phyloP scores from a whole-genome alignment of 805 yeast species.

The Saturnispora kantuleensis region DNA sequence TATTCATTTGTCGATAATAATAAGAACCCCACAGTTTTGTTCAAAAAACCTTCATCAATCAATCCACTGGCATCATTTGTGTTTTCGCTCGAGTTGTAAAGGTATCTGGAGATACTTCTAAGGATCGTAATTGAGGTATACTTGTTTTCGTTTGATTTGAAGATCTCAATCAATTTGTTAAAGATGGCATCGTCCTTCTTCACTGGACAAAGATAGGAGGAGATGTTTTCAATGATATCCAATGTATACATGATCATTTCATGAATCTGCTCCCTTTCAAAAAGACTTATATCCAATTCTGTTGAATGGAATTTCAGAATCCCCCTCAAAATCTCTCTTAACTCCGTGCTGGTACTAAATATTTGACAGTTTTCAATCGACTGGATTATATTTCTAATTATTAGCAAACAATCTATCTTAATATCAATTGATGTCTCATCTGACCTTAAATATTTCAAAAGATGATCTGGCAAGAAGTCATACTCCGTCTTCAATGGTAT shows the following conservation, averaged over 20 bases:
- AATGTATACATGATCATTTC: conserved; percentile 60
- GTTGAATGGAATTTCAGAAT: conserved; percentile 30
- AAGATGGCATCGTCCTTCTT: conserved; percentile 62
- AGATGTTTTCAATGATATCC: conserved; percentile 76
- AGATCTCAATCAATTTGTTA: conserved; percentile 40
- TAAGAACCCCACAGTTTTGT: conserved; percentile 46
- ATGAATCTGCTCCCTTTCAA: conserved; percentile 27
- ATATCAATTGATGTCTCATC: conserved; percentile 20
- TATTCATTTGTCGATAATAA: conserved; percentile 31
- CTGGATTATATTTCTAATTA: conserved; percentile 73
- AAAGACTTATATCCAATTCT: conserved; percentile 9
- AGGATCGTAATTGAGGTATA: conserved; percentile 57
- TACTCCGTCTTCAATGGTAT: conserved; percentile 32
- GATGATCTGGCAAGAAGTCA: conserved; percentile 31
- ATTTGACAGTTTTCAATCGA: conserved; percentile 76
- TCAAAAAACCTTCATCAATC: conserved; percentile 37
- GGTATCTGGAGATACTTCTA: conserved; percentile 69
- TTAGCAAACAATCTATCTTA: conserved; percentile 43
- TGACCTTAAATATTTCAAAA: conserved; percentile 17
- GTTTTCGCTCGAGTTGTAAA: conserved; percentile 43
- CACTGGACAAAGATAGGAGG: conserved; percentile 74
- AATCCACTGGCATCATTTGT: conserved; percentile 37
- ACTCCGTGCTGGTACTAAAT: conserved; percentile 41
- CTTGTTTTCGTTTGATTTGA: conserved; percentile 53
- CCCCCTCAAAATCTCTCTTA: conserved; percentile 33